Conservation (phyloP, 2,329 filamentous ascomycete species). For the Colletotrichum sansevieriae region DNA sequence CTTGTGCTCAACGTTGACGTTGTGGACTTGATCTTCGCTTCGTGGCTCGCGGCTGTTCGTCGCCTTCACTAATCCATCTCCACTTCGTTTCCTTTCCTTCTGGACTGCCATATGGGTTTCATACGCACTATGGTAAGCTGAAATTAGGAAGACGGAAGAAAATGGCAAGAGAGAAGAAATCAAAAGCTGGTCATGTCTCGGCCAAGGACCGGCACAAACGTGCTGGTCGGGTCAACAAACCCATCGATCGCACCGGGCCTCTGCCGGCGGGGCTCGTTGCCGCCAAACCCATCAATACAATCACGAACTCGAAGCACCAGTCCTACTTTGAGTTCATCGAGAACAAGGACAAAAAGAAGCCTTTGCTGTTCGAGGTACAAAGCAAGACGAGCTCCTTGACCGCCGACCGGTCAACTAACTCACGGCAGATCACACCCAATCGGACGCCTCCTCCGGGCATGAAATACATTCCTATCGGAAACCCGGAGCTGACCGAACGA, state of each 20-base stretch:
- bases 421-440: slow-evolving; percentile 63
- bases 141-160: slow-evolving; percentile 23
- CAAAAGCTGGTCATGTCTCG: slow-evolving; percentile 34
- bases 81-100: slow-evolving; percentile 7
- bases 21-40: slow-evolving; percentile 26
- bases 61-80: slow-evolving; percentile 25
- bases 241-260: slow-evolving; percentile 49
- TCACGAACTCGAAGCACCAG: slow-evolving; percentile 67
- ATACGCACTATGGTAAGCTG: slow-evolving; percentile 40
- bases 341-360: slow-evolving; percentile 74
- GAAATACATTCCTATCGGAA: slow-evolving; percentile 72
- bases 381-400: background rate
- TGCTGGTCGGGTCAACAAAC: slow-evolving; percentile 25
- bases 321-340: slow-evolving; percentile 75
- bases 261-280: slow-evolving; percentile 53
- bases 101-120: slow-evolving; percentile 11
- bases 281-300: slow-evolving; percentile 47
- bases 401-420: slow-evolving; percentile 22
- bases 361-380: slow-evolving; percentile 71
- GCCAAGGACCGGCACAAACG: slow-evolving; percentile 42
- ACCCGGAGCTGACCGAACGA: slow-evolving; percentile 69
- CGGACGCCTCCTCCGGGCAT: slow-evolving; percentile 70
- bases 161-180: slow-evolving; percentile 43
- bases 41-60: slow-evolving; percentile 10
- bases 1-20: slow-evolving; percentile 24